These are phyloP conservation scores for Aspergillus eucalypticola DNA, from an alignment of 2,329 filamentous ascomycete genomes.

Conservation along the genomic window DNA sequence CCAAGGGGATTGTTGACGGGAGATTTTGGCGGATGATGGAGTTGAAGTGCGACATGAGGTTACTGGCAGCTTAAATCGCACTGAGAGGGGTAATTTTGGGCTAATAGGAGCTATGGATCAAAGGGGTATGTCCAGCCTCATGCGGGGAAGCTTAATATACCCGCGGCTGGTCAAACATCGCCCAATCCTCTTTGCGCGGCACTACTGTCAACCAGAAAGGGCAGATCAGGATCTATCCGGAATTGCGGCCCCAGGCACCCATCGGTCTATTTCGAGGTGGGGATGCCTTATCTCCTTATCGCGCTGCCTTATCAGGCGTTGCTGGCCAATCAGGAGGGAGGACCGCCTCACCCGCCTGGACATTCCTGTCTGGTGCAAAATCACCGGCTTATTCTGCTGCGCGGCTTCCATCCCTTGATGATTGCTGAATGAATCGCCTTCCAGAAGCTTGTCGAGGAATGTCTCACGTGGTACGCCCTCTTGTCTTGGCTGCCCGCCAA, in stretches of 20 bases:
- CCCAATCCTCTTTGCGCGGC: no score
- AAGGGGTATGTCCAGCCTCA: slow-evolving; percentile 17
- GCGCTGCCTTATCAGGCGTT: neutral
- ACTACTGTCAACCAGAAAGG: neutral
- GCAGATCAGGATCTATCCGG: neutral
- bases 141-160: slow-evolving; percentile 12
- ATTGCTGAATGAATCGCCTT: neutral
- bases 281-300: neutral
- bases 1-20: neutral
- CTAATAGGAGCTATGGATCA: neutral
- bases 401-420: neutral
- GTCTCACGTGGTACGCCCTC: neutral
- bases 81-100: neutral
- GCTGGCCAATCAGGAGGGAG: neutral
- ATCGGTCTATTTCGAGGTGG: neutral
- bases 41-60: neutral
- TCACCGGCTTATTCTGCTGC: no score
- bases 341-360: neutral
- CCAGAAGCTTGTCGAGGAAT: neutral
- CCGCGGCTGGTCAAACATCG: neutral
- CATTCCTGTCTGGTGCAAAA: neutral
- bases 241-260: neutral
- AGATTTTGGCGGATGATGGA: neutral
- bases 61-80: neutral
- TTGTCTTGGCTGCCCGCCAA: neutral